Conservation (phyloP, 2,329 filamentous ascomycete species). For the Aureobasidium sp. region DNA sequence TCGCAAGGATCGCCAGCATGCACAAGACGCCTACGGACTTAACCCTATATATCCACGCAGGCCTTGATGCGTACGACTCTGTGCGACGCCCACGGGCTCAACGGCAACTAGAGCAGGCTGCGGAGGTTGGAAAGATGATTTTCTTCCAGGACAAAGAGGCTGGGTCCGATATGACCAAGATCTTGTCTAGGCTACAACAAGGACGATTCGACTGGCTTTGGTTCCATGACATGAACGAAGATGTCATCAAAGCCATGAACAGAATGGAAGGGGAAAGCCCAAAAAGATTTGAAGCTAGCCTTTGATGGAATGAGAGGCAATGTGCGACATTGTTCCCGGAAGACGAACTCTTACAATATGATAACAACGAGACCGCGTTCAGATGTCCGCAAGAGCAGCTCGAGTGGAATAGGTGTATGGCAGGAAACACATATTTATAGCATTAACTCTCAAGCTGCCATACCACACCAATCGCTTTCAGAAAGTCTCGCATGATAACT, state of each 20-base stretch:
- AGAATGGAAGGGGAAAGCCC: neutral
- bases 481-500: neutral
- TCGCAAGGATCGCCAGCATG: neutral
- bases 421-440: no score
- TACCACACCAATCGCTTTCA: neutral
- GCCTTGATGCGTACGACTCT: neutral
- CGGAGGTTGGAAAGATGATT: neutral
- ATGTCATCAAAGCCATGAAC: neutral
- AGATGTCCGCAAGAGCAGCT: no score
- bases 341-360: no score
- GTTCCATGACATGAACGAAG: neutral
- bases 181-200: neutral
- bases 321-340: no score
- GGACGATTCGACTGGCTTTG: neutral
- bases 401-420: no score
- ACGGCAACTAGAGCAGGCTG: neutral
- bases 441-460: neutral
- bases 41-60: neutral
- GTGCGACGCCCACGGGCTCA: slow-evolving; percentile 3
- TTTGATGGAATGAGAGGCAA: neutral
- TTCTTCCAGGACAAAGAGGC: neutral
- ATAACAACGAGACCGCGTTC: no score
- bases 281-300: neutral
- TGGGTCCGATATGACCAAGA: neutral
- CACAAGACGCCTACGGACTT: neutral